Evolutionary conservation across 345 rosid genomes (phyloP).

Genomic region (Stellera chamaejasme): DNA sequence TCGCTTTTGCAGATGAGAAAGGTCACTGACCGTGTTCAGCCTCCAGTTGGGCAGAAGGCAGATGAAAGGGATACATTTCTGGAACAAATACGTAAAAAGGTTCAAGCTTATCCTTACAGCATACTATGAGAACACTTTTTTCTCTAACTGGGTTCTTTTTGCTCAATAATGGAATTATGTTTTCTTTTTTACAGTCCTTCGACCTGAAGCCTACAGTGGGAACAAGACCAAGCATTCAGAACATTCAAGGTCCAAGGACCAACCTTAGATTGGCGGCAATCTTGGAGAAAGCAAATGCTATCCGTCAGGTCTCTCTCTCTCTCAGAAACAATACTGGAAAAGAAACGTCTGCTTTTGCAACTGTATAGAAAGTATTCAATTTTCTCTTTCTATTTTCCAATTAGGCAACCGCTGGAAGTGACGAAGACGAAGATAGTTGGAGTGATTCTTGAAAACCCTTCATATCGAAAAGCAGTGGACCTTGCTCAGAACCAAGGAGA

Average conservation of each 20-base stretch:
- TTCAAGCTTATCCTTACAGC: slow-evolving; percentile 13
- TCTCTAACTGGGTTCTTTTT: no score
- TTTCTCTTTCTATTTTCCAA: slow-evolving; percentile 6
- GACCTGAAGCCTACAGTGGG: slow-evolving; percentile 72
- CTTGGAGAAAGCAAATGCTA: slow-evolving; percentile 96
- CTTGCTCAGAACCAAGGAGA: no score
- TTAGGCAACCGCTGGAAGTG: slow-evolving; percentile 95
- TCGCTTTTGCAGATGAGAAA: slow-evolving; percentile 64
- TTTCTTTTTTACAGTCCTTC: slow-evolving; percentile 46
- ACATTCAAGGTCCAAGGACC: slow-evolving; percentile 79
- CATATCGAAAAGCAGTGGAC: no score
- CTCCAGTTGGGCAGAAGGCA: slow-evolving; percentile 43
- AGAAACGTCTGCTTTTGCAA: no score
- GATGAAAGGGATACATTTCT: slow-evolving; percentile 87
- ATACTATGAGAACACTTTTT: not conserved
- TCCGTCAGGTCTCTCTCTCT: slow-evolving; percentile 68
- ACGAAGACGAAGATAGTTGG: slow-evolving; percentile 94
- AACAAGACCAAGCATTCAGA: slow-evolving; percentile 51
- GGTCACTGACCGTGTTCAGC: slow-evolving; percentile 58
- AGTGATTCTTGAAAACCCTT: slow-evolving; percentile 58
- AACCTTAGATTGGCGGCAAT: slow-evolving; percentile 92
- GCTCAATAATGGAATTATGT: not conserved
- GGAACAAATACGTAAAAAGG: slow-evolving; percentile 92
- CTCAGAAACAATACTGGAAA: not conserved
- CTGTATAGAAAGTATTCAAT: no score